Evolutionary conservation across 768 basidiomycete genomes (phyloP).

Genomic region (Hypsizygus marmoreus): DNA sequence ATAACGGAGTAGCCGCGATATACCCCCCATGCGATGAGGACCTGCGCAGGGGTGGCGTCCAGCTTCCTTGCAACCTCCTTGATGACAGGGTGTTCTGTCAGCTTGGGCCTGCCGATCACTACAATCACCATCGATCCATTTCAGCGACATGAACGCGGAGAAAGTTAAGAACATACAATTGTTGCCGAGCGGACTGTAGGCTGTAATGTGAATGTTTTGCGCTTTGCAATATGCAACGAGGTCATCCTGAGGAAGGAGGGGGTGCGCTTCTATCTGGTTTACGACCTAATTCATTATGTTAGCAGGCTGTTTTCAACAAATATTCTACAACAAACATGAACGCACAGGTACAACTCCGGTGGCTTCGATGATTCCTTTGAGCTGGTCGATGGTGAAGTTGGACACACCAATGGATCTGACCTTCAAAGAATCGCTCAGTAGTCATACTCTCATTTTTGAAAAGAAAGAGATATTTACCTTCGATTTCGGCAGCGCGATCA

Average conservation of each 20-base stretch:
- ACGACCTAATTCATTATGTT: too few species aligned
- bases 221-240: constrained; percentile 69
- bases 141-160: not conserved
- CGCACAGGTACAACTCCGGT: constrained; percentile 74
- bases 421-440: constrained; percentile 33
- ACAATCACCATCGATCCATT: too few species aligned
- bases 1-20: constrained; percentile 80
- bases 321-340: not conserved
- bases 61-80: constrained; percentile 63
- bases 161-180: constrained; percentile 59
- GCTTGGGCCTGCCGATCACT: constrained; percentile 63
- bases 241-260: constrained; percentile 74
- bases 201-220: constrained; percentile 69
- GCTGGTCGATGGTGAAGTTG: constrained; percentile 70
- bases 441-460: too few species aligned
- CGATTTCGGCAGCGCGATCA: constrained; percentile 68
- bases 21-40: constrained; percentile 80
- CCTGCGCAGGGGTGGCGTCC: constrained; percentile 72
- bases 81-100: constrained; percentile 69
- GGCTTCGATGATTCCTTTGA: constrained; percentile 67
- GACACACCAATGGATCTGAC: constrained; percentile 78
- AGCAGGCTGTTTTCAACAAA: too few species aligned
- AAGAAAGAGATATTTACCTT: constrained; percentile 58
- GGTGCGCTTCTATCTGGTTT: constrained; percentile 88
- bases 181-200: constrained; percentile 77